Conservation (phyloP, 73 alveolate genomes). For the Tetrahymena thermophila region DNA sequence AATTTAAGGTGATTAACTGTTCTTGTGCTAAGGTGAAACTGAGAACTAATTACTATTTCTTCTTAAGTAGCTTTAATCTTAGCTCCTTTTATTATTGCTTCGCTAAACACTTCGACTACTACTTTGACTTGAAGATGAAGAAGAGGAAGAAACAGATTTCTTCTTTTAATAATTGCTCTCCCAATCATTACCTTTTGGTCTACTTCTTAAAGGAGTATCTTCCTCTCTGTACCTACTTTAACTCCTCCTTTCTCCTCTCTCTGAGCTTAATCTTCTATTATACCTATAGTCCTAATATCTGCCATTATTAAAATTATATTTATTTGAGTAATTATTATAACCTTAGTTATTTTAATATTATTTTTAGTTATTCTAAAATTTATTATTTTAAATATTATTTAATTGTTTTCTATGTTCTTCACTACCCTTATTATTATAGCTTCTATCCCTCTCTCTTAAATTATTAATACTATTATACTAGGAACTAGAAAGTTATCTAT, state of each 20-base stretch:
- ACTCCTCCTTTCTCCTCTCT: not conserved
- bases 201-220: not conserved
- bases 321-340: not conserved
- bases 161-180: not conserved
- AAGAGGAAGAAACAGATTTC: not conserved
- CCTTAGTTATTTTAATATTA: not conserved
- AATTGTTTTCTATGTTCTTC: not conserved
- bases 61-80: not conserved
- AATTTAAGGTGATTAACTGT: not conserved
- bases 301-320: not conserved
- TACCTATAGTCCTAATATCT: not conserved
- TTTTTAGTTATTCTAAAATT: not conserved
- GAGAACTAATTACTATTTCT: not conserved
- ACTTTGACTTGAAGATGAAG: not conserved
- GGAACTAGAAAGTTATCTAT: not conserved
- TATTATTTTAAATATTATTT: not conserved
- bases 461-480: not conserved
- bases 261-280: not conserved
- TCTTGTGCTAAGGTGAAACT: not conserved
- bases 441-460: not conserved
- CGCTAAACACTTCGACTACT: not conserved
- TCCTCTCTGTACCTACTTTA: not conserved
- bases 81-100: not conserved
- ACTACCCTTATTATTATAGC: not conserved
- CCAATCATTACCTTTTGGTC: not conserved